Evolutionary conservation across 331 rosid genomes (phyloP), one percentile per base, ranked within the genome.

Genomic region (Quercus lobata): DNA sequence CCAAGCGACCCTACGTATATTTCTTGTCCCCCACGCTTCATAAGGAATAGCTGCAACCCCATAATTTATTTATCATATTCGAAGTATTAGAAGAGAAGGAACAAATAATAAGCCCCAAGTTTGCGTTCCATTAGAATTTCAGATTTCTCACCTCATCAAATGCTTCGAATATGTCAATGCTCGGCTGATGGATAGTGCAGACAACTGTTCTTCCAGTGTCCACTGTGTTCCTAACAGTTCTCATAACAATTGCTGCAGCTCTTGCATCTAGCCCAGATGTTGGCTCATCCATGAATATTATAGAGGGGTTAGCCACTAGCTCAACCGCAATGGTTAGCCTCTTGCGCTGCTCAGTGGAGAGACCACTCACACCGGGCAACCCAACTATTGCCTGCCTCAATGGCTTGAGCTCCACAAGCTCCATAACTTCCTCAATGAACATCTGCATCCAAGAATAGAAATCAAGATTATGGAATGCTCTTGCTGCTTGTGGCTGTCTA

Each of bases 281-380:
- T 60, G 97, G 98, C 85, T 94, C 97, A 76, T 91, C 97, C 98
- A 94, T 94, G 86, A 94, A 94, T 69, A 94, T 89, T 72, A 94
- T 88, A 19, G 96, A 92, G 2, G 98, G 98, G 70, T 94, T 94
- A 6, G 97, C 97, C 14, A 94, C 97, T 52, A 94, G 83, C 73
- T 94, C 98, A 75, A 94, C 97, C 5, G 97, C 94, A 49, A 94
- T 94, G 5, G 98, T 94, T 18, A 94, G 69, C 81, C 97, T 85
- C 74, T 92, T 92, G 34, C 98, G 89, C 6, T 89, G 91, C 54
- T 89, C 93, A 5, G 87, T 87, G 21, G 91, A 89, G 17, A 89
- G 91, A 75, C 91, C 93, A 77, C 61, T 85, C 56, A 83, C 84
- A 34, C 88, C 83, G 32, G 89, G 93, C 65, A 89, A 85, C n/a